phyloP scores from a whole-genome alignment of 345 rosid genomes.

The Excoecaria agallocha region DNA sequence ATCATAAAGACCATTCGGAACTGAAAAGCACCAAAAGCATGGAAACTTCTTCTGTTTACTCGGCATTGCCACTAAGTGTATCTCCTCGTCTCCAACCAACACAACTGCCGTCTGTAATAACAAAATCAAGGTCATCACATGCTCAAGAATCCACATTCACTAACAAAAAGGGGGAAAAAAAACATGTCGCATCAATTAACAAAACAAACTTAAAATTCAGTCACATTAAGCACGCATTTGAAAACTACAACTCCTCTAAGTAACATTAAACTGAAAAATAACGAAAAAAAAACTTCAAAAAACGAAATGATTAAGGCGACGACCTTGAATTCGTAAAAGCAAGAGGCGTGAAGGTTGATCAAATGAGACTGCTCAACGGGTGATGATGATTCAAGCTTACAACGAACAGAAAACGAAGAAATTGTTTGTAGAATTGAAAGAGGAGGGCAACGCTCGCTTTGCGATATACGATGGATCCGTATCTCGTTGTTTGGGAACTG shows the following conservation, averaged over 20 bases:
- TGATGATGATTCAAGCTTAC: constrained; percentile 83
- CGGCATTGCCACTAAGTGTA: constrained; percentile 98
- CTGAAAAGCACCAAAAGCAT: constrained; percentile 92
- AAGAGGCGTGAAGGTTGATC: constrained; percentile 82
- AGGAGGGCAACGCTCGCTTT: constrained; percentile 88
- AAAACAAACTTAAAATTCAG: neutral
- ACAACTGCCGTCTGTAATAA: constrained; percentile 75
- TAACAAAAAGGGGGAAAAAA: neutral
- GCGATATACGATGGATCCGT: constrained; percentile 73
- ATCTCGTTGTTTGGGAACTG: constrained; percentile 89
- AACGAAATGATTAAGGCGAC: neutral
- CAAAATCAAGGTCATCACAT: constrained; percentile 10
- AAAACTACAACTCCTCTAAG: neutral
- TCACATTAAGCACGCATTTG: neutral
- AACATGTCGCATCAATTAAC: neutral
- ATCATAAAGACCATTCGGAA: constrained; percentile 62
- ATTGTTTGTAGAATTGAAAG: constrained; percentile 84
- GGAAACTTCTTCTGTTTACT: constrained; percentile 98
- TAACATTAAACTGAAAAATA: neutral
- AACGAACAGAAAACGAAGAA: constrained; percentile 74
- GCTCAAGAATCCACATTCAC: neutral
- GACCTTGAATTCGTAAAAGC: constrained; percentile 90
- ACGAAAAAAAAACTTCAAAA: neutral
- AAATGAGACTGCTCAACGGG: constrained; percentile 55
- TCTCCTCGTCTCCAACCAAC: constrained; percentile 74